A percentile compares a stretch with the other conserved stretches of the same genome.
These are phyloP conservation scores for Capsicum pubescens DNA, from an alignment of 257 asterid genomes.

Conservation along the genomic window DNA sequence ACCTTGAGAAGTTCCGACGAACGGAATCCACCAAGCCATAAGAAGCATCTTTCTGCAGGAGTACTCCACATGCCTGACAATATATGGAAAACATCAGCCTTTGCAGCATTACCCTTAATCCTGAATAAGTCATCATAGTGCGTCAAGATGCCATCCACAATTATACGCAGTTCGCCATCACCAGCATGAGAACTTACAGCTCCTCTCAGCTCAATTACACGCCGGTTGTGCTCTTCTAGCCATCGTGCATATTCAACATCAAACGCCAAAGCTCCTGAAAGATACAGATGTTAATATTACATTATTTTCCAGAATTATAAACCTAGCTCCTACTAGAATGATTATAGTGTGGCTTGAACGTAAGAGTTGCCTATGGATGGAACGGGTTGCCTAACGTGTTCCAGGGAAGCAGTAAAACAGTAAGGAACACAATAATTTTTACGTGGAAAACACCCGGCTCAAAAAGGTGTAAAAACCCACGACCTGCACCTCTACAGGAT, in stretches of 20 bases:
- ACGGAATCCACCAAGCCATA: conserved; percentile 99
- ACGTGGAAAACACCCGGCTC: no score
- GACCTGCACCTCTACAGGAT: no score
- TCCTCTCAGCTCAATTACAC: conserved; percentile 89
- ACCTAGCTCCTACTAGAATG: not conserved
- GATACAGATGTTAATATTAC: conserved; percentile 7
- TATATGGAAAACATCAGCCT: conserved; percentile 91
- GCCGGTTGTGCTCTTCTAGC: conserved; percentile 90
- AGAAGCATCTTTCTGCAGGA: conserved; percentile 95
- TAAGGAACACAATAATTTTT: no score
- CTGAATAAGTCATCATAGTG: conserved; percentile 89
- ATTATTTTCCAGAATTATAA: not conserved
- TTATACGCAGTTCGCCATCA: conserved; percentile 88
- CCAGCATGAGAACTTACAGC: conserved; percentile 96
- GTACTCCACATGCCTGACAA: conserved; percentile 99
- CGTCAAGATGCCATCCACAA: conserved; percentile 84
- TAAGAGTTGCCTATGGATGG: no score
- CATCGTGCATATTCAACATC: conserved; percentile 97
- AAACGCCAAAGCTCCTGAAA: conserved; percentile 92
- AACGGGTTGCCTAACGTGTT: no score
- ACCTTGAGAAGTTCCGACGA: conserved; percentile 94
- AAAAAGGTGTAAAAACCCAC: no score
- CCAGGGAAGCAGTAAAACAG: no score
- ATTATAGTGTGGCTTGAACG: not conserved
- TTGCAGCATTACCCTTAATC: conserved; percentile 94